Evolutionary conservation across 2,329 filamentous ascomycete species (phyloP).

Genomic region (Sporothrix euskadiensis): DNA sequence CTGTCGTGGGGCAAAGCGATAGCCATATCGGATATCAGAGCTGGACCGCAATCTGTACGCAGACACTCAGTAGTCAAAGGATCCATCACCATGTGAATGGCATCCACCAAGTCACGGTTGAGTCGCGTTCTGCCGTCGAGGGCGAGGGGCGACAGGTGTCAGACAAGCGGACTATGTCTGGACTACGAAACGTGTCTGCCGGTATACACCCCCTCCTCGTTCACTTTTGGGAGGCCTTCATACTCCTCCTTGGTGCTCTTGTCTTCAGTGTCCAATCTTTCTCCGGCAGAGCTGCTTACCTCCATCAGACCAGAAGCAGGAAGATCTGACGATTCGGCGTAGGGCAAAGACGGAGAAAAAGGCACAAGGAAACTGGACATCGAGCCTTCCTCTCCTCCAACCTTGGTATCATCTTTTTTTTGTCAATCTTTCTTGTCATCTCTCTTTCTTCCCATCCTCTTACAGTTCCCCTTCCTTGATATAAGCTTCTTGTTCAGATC

Average conservation of each 20-base stretch:
- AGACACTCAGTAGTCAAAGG: not conserved
- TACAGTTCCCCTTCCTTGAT: not conserved
- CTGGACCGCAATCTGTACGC: not conserved
- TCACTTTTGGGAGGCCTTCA: not conserved
- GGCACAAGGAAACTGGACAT: not conserved
- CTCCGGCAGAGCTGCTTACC: not conserved
- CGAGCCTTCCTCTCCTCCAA: not conserved
- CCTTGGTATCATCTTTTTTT: not conserved
- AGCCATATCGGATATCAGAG: not conserved
- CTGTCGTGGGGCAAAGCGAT: not conserved
- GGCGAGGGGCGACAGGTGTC: not conserved
- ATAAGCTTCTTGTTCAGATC: conserved; percentile 5
- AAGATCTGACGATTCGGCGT: conserved; percentile 5
- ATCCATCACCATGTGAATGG: not conserved
- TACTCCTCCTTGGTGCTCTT: not conserved
- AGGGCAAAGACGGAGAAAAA: not conserved
- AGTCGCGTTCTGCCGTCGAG: not conserved
- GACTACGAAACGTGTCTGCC: not conserved
- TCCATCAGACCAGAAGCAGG: not conserved
- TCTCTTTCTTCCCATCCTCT: not conserved
- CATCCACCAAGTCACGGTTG: not conserved
- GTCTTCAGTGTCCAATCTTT: not conserved
- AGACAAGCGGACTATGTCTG: not conserved
- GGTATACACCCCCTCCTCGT: not conserved
- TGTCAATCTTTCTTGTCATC: not conserved